Conservation (phyloP, 805 yeast species). For the Candida andamanensis region DNA sequence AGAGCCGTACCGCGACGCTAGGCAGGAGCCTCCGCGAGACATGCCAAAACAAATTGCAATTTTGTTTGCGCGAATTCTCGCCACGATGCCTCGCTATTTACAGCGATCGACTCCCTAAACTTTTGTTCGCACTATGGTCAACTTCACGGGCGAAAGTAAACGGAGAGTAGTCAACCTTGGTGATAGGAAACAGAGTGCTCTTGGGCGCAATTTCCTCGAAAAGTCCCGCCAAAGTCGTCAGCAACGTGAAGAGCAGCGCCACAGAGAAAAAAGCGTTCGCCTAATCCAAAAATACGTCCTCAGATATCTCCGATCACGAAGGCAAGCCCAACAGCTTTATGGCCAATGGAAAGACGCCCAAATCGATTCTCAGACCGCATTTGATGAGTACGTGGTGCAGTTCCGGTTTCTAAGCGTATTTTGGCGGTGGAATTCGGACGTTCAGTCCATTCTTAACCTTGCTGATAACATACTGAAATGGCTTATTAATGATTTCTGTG, state of each 20-base stretch:
- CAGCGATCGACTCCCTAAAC: too few species aligned
- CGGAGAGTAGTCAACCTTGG: constrained; percentile 63
- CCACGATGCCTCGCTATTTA: too few species aligned
- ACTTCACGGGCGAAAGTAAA: constrained; percentile 66
- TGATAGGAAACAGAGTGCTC: constrained; percentile 28
- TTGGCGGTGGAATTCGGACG: too few species aligned
- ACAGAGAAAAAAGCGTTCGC: constrained; percentile 44
- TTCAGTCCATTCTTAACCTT: too few species aligned
- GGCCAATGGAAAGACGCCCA: constrained; percentile 13
- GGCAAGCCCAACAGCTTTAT: constrained; percentile 14
- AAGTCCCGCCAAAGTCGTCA: constrained; percentile 63
- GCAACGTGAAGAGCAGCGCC: constrained; percentile 54
- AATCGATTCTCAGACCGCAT: constrained; percentile 7
- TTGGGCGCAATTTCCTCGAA: constrained; percentile 42
- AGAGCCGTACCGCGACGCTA: too few species aligned
- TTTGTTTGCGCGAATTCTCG: too few species aligned
- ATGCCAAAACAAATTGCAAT: too few species aligned
- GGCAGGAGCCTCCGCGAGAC: too few species aligned
- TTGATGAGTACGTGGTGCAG: constrained; percentile 18
- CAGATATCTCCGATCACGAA: constrained; percentile 28
- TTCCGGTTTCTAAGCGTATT: constrained; percentile 6
- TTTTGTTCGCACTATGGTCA: too few species aligned
- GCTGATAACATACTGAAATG: too few species aligned
- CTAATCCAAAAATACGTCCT: constrained; percentile 48
- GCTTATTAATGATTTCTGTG: too few species aligned